Percentiles rank a stretch among this genome's conserved stretches.
Conservation (phyloP, 768 basidiomycete species). For the Tephrocybe sp. region DNA sequence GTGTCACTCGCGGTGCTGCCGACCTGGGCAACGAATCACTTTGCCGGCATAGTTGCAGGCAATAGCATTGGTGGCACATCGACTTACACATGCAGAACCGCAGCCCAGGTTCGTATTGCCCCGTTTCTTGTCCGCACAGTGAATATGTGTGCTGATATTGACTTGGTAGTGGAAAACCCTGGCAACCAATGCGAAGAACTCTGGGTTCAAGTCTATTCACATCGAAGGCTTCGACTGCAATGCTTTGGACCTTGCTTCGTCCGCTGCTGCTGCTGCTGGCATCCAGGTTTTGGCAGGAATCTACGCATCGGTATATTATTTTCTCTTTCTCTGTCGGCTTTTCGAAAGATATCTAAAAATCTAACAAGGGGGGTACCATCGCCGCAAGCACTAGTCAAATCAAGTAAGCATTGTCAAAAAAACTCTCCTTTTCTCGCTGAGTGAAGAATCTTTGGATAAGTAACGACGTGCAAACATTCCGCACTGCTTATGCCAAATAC, state of each 20-base stretch:
- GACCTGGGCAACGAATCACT: conserved; percentile 26
- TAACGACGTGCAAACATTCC: conserved; percentile 33
- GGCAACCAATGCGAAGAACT: conserved; percentile 25
- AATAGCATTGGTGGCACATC: conserved; percentile 28
- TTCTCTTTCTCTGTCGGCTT: neutral
- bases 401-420: conserved; percentile 20
- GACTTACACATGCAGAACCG: conserved; percentile 31
- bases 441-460: conserved; percentile 14
- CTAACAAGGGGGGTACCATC: conserved; percentile 29
- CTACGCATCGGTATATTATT: conserved; percentile 23
- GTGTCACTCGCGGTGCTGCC: conserved; percentile 12
- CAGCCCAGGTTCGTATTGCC: conserved; percentile 23
- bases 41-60: conserved; percentile 29
- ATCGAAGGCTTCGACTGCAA: conserved; percentile 35
- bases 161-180: conserved; percentile 31
- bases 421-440: neutral
- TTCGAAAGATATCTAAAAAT: neutral
- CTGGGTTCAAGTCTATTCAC: conserved; percentile 32
- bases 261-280: conserved; percentile 28
- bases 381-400: conserved; percentile 23
- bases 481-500: conserved; percentile 26
- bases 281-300: conserved; percentile 33
- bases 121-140: neutral
- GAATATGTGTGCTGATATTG: neutral
- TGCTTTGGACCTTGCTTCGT: conserved; percentile 31